Percentiles rank a stretch among this genome's conserved stretches.
Conservation (phyloP, 768 basidiomycete species). For the Gloeophyllum trabeum region DNA sequence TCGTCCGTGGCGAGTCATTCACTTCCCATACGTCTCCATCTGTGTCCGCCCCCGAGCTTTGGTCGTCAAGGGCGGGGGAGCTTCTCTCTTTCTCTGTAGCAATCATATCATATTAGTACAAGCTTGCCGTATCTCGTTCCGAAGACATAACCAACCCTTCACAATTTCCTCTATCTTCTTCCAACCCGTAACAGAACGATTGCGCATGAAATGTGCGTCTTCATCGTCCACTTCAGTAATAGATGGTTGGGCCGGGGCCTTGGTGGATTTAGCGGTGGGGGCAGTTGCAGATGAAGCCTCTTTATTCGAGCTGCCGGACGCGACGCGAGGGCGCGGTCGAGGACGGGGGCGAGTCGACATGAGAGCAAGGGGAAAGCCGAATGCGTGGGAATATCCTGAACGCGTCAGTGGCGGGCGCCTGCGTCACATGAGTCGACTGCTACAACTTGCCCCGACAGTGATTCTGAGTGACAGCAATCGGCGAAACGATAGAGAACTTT, state of each 20-base stretch:
- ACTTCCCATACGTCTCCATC: no score
- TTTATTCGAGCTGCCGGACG: conserved; percentile 9
- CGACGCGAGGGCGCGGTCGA: conserved; percentile 32
- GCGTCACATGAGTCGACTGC: conserved; percentile 8
- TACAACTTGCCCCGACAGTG: no score
- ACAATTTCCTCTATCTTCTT: conserved; percentile 42
- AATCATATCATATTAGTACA: background rate
- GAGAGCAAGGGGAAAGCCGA: conserved; percentile 11
- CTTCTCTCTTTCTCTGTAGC: background rate
- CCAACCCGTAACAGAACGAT: conserved; percentile 49
- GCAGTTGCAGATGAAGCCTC: conserved; percentile 6
- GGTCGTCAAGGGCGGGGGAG: background rate
- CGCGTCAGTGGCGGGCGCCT: conserved; percentile 14
- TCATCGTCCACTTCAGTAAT: conserved; percentile 38
- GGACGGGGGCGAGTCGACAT: conserved; percentile 33
- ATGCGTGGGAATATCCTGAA: conserved; percentile 9
- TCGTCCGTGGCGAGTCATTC: no score
- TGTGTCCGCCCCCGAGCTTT: no score
- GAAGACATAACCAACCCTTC: conserved; percentile 32
- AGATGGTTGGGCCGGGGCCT: conserved; percentile 8
- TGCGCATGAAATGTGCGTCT: conserved; percentile 63
- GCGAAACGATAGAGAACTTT: no score
- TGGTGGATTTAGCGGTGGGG: conserved; percentile 3
- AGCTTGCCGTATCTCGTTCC: conserved; percentile 1
- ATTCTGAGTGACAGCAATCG: no score